Percentiles rank a stretch among this genome's conserved stretches.
These are phyloP conservation scores for Neurospora sp. DNA, from an alignment of 2,329 filamentous ascomycete genomes.

Conservation along the genomic window DNA sequence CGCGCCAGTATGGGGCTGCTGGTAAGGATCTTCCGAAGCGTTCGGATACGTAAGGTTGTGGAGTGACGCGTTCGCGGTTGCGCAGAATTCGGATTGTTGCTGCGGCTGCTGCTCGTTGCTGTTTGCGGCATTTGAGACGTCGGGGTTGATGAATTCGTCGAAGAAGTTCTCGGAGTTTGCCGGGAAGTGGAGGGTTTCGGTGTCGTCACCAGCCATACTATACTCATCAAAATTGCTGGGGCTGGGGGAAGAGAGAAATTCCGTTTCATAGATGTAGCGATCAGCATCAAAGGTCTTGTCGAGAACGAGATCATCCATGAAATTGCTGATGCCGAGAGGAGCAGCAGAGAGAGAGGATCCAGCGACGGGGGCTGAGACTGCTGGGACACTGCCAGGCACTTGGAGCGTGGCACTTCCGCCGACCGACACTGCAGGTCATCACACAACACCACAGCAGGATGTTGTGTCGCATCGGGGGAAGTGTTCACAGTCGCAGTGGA, in stretches of 20 bases:
- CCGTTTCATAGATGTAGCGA: slow-evolving; percentile 68
- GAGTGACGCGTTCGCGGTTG: slow-evolving; percentile 42
- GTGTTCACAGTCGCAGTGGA: slow-evolving; percentile 22
- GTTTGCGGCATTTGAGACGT: slow-evolving; percentile 26
- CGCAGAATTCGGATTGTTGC: slow-evolving; percentile 39
- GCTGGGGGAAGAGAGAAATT: slow-evolving; percentile 65
- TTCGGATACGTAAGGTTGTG: slow-evolving; percentile 50
- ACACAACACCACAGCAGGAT: slow-evolving; percentile 99
- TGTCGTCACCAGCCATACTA: slow-evolving; percentile 53
- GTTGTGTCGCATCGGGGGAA: slow-evolving; percentile 94
- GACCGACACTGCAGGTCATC: slow-evolving; percentile 98
- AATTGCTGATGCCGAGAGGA: slow-evolving; percentile 54
- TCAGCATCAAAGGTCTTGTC: slow-evolving; percentile 61
- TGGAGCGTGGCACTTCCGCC: slow-evolving; percentile 46
- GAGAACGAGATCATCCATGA: slow-evolving; percentile 50
- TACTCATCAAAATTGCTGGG: slow-evolving; percentile 55
- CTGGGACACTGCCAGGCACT: slow-evolving; percentile 32
- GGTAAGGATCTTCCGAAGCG: slow-evolving; percentile 58
- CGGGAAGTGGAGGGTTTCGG: slow-evolving; percentile 36
- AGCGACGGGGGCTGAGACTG: slow-evolving; percentile 29
- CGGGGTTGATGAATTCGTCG: slow-evolving; percentile 48
- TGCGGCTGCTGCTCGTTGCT: slow-evolving; percentile 32
- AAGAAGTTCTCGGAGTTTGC: slow-evolving; percentile 34
- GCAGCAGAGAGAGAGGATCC: slow-evolving; percentile 49
- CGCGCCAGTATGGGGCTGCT: slow-evolving; percentile 66